Base-by-base conservation (phyloP, 106 monocot genomes). In the Allium sativum region DNA sequence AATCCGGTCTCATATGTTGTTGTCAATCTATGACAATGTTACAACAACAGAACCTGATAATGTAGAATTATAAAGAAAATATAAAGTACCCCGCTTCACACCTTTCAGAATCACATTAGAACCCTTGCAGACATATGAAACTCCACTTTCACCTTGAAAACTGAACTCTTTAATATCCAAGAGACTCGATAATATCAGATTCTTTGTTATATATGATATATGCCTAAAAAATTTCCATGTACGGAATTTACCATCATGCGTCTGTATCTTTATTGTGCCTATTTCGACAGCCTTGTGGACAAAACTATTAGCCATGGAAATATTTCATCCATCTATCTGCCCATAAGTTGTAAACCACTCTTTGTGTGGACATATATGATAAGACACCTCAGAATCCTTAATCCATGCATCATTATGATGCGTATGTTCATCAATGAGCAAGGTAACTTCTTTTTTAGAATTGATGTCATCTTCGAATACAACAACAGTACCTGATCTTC, bases 81-180 rank as follows among this genome's bases (percentile, higher is more conserved):
- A 60, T 3, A 62, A 10, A 18, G 42, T 44, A 45, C 9, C 62
- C 6, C 5, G 15, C n/a, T n/a, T 43, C 13, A 18, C 44, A 44
- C 45, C 62, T 16, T 62, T 62, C 62, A 62, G n/a, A 12, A 62
- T 15, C 44, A 62, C 16, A 45, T 44, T 10, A 14, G 62, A n/a
- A n/a, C 45, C 44, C 41, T 44, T 62, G 17, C 17, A 44, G 0
- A 62, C 62, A n/a, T 62, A 7, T 13, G 16, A 11, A 44, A 11
- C 1, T 62, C 42, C 62, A 46, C 11, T 10, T 3, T 44, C 62
- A 44, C 5, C 13, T n/a, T 10, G 1, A 9, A 15, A 44, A 16
- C 4, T 42, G 0, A 14, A 46, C 3, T 3, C 62, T 9, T 62
- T 62, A 51, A 4, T 44, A 45, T 62, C 45, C 44, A 62, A 6